phyloP scores from a whole-genome alignment of 1,284 basidiomycete genomes.

The Cutaneotrichosporon spelunceum region DNA sequence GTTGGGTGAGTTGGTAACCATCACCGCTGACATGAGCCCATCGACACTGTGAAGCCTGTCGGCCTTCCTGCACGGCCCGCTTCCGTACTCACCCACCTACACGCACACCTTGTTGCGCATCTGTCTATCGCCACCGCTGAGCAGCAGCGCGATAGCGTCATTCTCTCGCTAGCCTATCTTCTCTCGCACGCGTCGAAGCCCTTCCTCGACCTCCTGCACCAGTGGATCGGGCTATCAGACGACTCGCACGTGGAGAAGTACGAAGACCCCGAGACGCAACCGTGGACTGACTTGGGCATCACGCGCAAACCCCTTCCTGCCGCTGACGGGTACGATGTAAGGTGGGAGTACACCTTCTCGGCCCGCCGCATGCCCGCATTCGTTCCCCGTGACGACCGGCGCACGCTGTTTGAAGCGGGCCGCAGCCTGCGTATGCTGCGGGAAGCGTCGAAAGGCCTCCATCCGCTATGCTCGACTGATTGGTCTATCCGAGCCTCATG shows the following conservation, averaged over 20 bases:
- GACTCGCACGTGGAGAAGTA: slow-evolving; percentile 28
- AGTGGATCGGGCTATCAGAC: slow-evolving; percentile 42
- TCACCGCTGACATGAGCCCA: slow-evolving; percentile 22
- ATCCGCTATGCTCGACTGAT: slow-evolving; percentile 35
- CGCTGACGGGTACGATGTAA: slow-evolving; percentile 1
- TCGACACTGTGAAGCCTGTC: slow-evolving; percentile 22
- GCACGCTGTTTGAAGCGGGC: slow-evolving; percentile 46
- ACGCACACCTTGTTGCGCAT: slow-evolving; percentile 35
- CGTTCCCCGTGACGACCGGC: slow-evolving; percentile 32
- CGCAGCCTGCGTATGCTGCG: slow-evolving; percentile 38
- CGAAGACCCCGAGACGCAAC: slow-evolving; percentile 32
- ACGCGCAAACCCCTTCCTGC: slow-evolving; percentile 20
- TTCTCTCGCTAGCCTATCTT: slow-evolving; percentile 38
- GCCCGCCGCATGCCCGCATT: slow-evolving; percentile 41
- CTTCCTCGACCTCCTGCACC: slow-evolving; percentile 36
- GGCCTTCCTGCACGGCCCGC: slow-evolving; percentile 36
- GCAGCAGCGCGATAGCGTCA: slow-evolving; percentile 14
- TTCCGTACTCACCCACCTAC: slow-evolving; percentile 37
- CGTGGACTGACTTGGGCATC: slow-evolving; percentile 47
- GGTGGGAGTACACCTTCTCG: slow-evolving; percentile 40
- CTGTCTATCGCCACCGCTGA: slow-evolving; percentile 26
- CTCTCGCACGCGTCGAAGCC: slow-evolving; percentile 33
- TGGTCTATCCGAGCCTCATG: slow-evolving; percentile 35
- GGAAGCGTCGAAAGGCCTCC: slow-evolving; percentile 37
- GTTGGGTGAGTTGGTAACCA: slow-evolving; percentile 32